These are phyloP conservation scores for Athelia sp. DNA, from an alignment of 1,284 basidiomycete species.

Conservation along the genomic window DNA sequence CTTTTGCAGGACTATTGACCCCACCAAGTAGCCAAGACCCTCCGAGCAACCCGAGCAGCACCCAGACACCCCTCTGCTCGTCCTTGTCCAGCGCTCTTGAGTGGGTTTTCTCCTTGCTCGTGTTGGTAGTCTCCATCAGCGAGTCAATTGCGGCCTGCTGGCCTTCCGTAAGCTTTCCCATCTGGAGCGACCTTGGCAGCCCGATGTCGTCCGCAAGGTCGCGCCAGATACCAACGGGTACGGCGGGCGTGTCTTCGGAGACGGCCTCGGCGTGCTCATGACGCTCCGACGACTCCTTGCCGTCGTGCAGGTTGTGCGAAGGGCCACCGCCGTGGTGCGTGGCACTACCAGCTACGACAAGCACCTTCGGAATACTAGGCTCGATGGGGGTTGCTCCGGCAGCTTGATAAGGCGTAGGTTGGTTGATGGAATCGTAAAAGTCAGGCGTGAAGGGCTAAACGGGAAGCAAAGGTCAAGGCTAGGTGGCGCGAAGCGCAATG, in stretches of 20 bases:
- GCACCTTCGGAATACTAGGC: constrained; percentile 53
- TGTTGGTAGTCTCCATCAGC: constrained; percentile 16
- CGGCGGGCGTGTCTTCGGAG: constrained; percentile 9
- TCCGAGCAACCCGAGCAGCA: constrained; percentile 47
- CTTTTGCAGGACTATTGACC: constrained; percentile 20
- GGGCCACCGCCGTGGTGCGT: constrained; percentile 65
- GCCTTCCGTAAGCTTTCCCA: constrained; percentile 7
- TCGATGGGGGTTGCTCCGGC: constrained; percentile 20
- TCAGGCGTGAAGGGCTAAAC: constrained; percentile 69
- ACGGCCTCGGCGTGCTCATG: constrained; percentile 11
- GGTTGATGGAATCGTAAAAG: constrained; percentile 57
- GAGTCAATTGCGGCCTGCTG: constrained; percentile 11
- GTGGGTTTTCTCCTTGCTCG: constrained; percentile 25
- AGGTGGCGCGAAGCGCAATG: constrained; percentile 4
- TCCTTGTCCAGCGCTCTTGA: constrained; percentile 43
- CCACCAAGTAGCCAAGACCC: constrained; percentile 50
- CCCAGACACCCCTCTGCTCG: constrained; percentile 49
- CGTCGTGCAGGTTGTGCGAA: constrained; percentile 51
- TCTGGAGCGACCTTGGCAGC: constrained; percentile 26
- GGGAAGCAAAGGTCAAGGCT: constrained; percentile 4
- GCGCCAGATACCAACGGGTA: constrained; percentile 18
- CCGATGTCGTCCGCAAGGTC: constrained; percentile 34
- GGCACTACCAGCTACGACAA: constrained; percentile 64
- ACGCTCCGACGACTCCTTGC: constrained; percentile 10
- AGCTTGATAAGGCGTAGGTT: constrained; percentile 16